Base-by-base conservation (phyloP, 495 filamentous ascomycete genomes). In the Penicillium nucicola region DNA sequence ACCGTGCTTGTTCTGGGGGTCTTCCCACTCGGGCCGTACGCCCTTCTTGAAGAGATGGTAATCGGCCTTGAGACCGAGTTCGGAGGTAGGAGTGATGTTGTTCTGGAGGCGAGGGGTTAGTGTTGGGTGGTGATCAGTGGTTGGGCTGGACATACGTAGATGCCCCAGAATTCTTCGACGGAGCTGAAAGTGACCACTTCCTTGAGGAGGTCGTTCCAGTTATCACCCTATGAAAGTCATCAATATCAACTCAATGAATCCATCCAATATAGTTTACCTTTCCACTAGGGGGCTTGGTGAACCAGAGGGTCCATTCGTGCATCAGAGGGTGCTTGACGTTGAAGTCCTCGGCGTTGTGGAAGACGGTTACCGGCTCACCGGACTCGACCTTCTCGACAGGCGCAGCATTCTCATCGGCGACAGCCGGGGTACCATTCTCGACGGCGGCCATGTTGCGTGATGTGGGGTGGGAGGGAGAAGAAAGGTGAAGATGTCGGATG, bases 11-110 rank as follows among this genome's bases (percentile, higher is more conserved):
- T 98, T 98, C 73, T 97, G 91, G 14, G 80, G 71, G 66, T 97
- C 93, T 70, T 99, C 93, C 93, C 93, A 99, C 73, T 99, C 93
- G 1, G 93, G 93, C 15, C 95, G 90, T 47, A 97, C 85, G 52
- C 91, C 91, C 64, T 87, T 85, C 75, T 99, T 99, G 85, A 99
- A 99, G 20, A 99, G 86, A 68, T 99, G 93, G 76, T 99, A 99
- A 72, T 99, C 93, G 63, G 92, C 95, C 77, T 97, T 99, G 55
- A 95, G 83, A 36, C 90, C 87, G 22, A 99, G 83, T 55, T 97
- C 92, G 53, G 95, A 97, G 49, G 90, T 90, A 13, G 92, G 85
- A 18, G 90, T 88, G 70, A 99, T 97, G 75, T 99, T 99, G 78
- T 99, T 99, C 93, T 98, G 66, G 11, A 43, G 42, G 40, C n/a